These are phyloP conservation scores for Suillus clintonianus DNA, from an alignment of 768 basidiomycete species.

Conservation along the genomic window DNA sequence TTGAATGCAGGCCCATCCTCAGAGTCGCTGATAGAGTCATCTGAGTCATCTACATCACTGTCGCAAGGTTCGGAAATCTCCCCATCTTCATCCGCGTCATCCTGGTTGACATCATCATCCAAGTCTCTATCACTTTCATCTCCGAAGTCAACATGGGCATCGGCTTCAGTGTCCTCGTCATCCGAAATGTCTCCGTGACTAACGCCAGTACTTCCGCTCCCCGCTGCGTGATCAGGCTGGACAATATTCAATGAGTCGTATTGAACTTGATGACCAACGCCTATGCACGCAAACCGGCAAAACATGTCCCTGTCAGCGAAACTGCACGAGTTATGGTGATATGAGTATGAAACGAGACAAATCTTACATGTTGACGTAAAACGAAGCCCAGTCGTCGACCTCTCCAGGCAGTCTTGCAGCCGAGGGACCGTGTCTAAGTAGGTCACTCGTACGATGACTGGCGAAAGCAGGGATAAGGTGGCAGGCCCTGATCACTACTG, in stretches of 20 bases:
- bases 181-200: background rate
- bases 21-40: background rate
- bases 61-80: background rate
- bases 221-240: background rate
- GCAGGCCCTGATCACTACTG: too few species aligned
- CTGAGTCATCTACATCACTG: background rate
- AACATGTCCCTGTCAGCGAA: too few species aligned
- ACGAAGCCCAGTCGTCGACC: too few species aligned
- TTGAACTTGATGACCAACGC: constrained; percentile 3
- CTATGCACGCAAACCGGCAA: background rate
- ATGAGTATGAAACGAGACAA: too few species aligned
- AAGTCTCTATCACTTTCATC: background rate
- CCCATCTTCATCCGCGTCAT: background rate
- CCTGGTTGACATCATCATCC: background rate
- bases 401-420: too few species aligned
- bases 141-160: background rate
- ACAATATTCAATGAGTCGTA: background rate
- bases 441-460: too few species aligned
- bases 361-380: too few species aligned
- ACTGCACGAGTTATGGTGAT: too few species aligned
- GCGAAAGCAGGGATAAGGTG: too few species aligned
- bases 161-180: background rate
- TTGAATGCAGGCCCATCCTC: background rate
- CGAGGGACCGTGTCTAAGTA: too few species aligned
- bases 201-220: background rate